A percentile compares a stretch with the other conserved stretches of the same genome.
These are phyloP conservation scores for Trichothecium roseum DNA, from an alignment of 2,329 filamentous ascomycete species.

Conservation along the genomic window DNA sequence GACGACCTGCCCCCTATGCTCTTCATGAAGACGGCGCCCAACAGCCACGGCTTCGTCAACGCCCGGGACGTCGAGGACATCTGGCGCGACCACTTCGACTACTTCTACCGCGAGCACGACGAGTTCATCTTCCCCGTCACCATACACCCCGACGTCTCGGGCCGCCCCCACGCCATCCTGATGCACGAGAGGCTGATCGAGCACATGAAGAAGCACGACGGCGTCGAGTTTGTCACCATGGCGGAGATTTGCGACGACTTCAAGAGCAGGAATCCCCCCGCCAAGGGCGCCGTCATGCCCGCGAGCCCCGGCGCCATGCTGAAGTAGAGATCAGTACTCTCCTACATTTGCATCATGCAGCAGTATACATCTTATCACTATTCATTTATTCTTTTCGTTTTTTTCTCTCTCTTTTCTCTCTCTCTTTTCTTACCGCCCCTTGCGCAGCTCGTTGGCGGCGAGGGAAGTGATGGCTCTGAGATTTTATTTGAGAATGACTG, in stretches of 20 bases:
- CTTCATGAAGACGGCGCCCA: slow-evolving; percentile 58
- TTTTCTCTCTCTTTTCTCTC: too few relatives aligned
- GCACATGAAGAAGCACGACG: slow-evolving; percentile 51
- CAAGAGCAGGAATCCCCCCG: slow-evolving; percentile 51
- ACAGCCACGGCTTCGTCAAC: slow-evolving; percentile 52
- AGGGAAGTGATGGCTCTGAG: too few relatives aligned
- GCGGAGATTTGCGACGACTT: slow-evolving; percentile 65
- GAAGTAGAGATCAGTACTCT: slow-evolving; percentile 20
- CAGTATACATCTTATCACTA: too few relatives aligned
- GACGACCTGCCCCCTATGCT: slow-evolving; percentile 60
- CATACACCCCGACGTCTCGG: slow-evolving; percentile 64
- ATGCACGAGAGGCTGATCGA: slow-evolving; percentile 62
- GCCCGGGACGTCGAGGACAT: slow-evolving; percentile 52
- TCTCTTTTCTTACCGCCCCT: too few relatives aligned
- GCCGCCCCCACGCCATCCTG: slow-evolving; percentile 59
- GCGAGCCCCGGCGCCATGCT: slow-evolving; percentile 42
- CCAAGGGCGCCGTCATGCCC: slow-evolving; percentile 50
- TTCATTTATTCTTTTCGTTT: too few relatives aligned
- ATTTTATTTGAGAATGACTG: too few relatives aligned
- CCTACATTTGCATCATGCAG: too few relatives aligned
- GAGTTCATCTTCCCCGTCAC: slow-evolving; percentile 72
- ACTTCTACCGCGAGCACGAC: slow-evolving; percentile 68
- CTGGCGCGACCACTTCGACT: slow-evolving; percentile 59
- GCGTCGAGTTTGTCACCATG: slow-evolving; percentile 59
- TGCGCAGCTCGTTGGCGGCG: too few relatives aligned